phyloP scores from a whole-genome alignment of 257 asterid species.

The Gentiana macrophylla region DNA sequence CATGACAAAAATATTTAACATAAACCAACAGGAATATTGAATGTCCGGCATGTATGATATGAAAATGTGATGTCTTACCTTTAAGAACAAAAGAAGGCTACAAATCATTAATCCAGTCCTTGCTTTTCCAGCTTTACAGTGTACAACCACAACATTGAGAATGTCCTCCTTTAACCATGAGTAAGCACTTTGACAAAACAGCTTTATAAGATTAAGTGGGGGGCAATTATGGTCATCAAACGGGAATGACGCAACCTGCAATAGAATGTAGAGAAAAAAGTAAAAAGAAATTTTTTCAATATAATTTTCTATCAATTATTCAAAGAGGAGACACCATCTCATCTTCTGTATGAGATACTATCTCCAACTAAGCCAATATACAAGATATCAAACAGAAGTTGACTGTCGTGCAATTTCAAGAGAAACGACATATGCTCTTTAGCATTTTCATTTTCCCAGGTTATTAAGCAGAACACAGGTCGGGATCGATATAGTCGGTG shows the following conservation, averaged over 20 bases:
- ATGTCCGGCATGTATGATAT: conserved; percentile 8
- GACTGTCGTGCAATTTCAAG: no score
- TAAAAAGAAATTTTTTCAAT: neutral
- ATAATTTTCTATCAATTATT: neutral
- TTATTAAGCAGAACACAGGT: neutral
- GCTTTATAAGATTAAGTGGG: conserved; percentile 76
- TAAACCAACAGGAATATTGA: conserved; percentile 6
- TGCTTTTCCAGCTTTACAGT: conserved; percentile 99
- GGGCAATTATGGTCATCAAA: conserved; percentile 98
- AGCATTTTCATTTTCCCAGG: neutral
- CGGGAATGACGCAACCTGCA: conserved; percentile 95
- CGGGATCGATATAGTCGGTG: neutral
- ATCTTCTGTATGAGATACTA: neutral
- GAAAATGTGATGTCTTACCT: conserved; percentile 38
- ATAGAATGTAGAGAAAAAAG: conserved; percentile 15
- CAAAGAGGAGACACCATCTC: neutral
- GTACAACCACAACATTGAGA: conserved; percentile 91
- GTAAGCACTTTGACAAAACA: conserved; percentile 94
- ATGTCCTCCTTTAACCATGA: conserved; percentile 96
- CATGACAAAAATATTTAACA: conserved; percentile 16
- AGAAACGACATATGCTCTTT: neutral
- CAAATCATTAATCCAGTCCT: conserved; percentile 97
- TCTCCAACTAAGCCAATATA: no score
- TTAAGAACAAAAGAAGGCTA: conserved; percentile 87
- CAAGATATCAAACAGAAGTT: no score